A percentile compares a stretch with the other conserved stretches of the same genome.
Evolutionary conservation across 805 yeast species (phyloP).

Genomic region (Jamesozyma rosinii): DNA sequence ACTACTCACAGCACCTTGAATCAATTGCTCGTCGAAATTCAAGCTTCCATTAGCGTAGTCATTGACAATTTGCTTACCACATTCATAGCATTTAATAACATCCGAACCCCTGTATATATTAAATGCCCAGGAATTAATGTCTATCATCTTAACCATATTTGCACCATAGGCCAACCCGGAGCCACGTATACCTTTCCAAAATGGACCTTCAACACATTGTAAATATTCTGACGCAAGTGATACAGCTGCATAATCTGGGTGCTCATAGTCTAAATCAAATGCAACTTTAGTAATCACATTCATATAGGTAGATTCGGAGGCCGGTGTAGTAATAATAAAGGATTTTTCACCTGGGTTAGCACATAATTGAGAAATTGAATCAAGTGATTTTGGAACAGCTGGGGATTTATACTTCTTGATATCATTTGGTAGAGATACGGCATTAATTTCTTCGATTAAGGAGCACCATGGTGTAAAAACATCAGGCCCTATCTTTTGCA

Average conservation of each 20-base stretch:
- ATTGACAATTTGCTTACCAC: conserved; percentile 55
- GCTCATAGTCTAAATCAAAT: conserved; percentile 31
- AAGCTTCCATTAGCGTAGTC: conserved; percentile 47
- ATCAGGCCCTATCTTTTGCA: conserved; percentile 34
- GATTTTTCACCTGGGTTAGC: conserved; percentile 42
- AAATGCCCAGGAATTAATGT: conserved; percentile 58
- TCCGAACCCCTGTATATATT: conserved; percentile 79
- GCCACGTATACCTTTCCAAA: conserved; percentile 94
- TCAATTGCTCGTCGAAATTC: conserved; percentile 46
- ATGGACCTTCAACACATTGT: conserved; percentile 89
- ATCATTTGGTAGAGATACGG: background rate
- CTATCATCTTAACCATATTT: conserved; percentile 46
- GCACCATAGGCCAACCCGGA: conserved; percentile 92
- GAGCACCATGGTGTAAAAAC: conserved; percentile 22
- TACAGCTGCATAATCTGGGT: conserved; percentile 59
- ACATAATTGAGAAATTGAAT: conserved; percentile 51
- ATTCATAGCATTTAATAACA: conserved; percentile 49
- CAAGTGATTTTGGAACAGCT: conserved; percentile 44
- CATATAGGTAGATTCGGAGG: conserved; percentile 73
- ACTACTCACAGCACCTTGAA: conserved; percentile 69
- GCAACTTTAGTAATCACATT: conserved; percentile 53
- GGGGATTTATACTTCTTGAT: conserved; percentile 11
- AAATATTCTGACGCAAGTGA: conserved; percentile 67
- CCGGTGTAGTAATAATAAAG: conserved; percentile 61
- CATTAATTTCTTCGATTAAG: conserved; percentile 11